Evolutionary conservation across 306 rosid species (phyloP), one percentile per base, ranked within the genome.

Genomic region (Morella rubra): DNA sequence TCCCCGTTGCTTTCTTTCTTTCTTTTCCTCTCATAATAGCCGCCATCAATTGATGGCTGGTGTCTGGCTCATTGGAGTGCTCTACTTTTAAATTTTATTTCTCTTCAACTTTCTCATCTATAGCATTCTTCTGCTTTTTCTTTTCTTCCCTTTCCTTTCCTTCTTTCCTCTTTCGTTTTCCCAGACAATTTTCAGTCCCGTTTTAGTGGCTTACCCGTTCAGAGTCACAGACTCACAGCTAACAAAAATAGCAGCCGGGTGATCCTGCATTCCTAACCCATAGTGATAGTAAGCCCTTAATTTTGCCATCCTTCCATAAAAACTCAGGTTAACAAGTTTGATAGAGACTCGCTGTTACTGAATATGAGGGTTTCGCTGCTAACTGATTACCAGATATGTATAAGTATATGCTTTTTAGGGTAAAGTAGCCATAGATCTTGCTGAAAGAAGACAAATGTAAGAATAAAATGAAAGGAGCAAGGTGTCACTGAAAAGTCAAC

Each of bases 31-130:
- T 20, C 77, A 71, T 16, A 7, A 49, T 58, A 70, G 10, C 44
- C 40, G 64, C 45, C 72, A 44, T 71, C 71, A 55, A 71, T 40
- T 81, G 80, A 77, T 71, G 18, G 50, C 58, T 67, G 72, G 65
- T 41, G 45, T 71, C 5, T 52, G 42, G 50, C 10, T 4, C 19
- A 32, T 6, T 12, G 55, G 40, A 18, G 3, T 67, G 50, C 16
- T 64, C 6, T 12, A 14, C 19, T 52, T 45, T 47, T n/a, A 5
- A 2, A 5, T 62, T 45, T 53, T 19, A 3, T 32, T 19, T 51
- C 4, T 59, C 7, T 41, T 32, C 49, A n/a, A 24, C 56, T 13
- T 51, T 20, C 44, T 6, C 49, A 13, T 41, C 46, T 70, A 74
- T 81, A 55, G 74, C 58, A 46, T 62, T 62, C 65, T 55, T 16